Evolutionary conservation across 2,329 filamentous ascomycete genomes (phyloP).

Genomic region (Claviceps sp.): DNA sequence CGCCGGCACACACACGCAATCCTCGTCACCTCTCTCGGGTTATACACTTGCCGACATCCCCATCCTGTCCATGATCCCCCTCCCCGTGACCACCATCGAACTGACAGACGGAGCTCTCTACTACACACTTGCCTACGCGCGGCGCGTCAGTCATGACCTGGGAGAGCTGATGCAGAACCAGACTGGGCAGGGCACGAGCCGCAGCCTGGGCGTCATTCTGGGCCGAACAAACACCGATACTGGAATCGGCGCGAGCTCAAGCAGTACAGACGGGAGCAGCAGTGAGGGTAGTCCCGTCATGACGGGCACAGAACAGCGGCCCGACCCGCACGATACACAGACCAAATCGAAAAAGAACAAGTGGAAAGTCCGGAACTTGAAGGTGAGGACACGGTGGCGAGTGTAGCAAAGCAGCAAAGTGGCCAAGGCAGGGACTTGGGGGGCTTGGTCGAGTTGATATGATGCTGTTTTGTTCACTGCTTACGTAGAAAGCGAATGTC

Average conservation of each 20-base stretch:
- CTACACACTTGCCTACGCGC: slow-evolving; percentile 18
- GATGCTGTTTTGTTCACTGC: too few species aligned
- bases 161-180: slow-evolving; percentile 13
- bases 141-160: slow-evolving; percentile 16
- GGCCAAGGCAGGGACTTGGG: too few species aligned
- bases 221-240: slow-evolving; percentile 4
- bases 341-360: slow-evolving; percentile 1
- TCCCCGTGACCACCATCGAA: slow-evolving; percentile 18
- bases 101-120: slow-evolving; percentile 19
- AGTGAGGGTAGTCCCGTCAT: slow-evolving; percentile 3
- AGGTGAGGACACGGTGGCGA: slow-evolving; percentile 5
- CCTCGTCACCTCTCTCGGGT: slow-evolving; percentile 15
- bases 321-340: not conserved
- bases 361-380: slow-evolving; percentile 5
- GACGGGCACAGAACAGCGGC: slow-evolving; percentile 2
- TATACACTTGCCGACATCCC: slow-evolving; percentile 19
- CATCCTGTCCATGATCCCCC: slow-evolving; percentile 18
- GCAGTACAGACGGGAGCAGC: slow-evolving; percentile 6
- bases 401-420: not conserved
- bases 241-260: slow-evolving; percentile 4
- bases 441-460: too few species aligned
- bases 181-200: slow-evolving; percentile 11
- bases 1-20: slow-evolving; percentile 6
- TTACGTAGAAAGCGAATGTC: too few species aligned
- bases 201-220: slow-evolving; percentile 9